Base-by-base conservation (phyloP, 805 yeast genomes). In the Candida lessepsii region DNA sequence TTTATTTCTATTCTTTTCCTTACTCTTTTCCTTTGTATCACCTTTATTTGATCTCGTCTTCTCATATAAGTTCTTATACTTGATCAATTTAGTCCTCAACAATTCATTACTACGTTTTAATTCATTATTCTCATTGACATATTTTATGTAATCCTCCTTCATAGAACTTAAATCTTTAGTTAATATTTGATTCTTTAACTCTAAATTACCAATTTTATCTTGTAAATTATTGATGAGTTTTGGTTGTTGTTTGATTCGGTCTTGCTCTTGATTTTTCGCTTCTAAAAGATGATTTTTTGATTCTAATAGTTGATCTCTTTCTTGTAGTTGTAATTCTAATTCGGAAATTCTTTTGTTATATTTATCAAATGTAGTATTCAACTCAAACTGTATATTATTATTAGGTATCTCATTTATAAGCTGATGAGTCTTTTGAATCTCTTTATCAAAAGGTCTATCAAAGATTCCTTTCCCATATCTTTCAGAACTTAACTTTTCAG, bases 21-120 rank as follows among this genome's bases (percentile, higher is more conserved):
- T 32, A 4, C 37, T 29, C 18, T 23, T 5, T 9, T 5, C n/a
- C 17, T 25, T 27, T 14, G 18, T 7, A 5, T 19, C 18, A 3
- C 15, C 16, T n/a, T 15, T 3, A 14, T 8, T 39, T 26, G 26
- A 35, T 23, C 21, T 18, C 31, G 48, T 28, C 14, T 39, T 50
- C 7, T 58, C 63, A 38, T 62, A 62, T n/a, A 63, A 50, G 7
- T 42, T 46, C 46, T 63, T 63, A 36, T 66, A 66, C 50, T 66
- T 66, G 32, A 52, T 50, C 35, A 66, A 54, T 42, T 66, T 66
- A 19, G 52, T 54, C 15, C 70, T 50, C 20, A 66, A 49, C 19
- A 65, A 49, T 15, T 47, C 56, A 34, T 60, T 63, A 37, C 65
- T 70, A 26, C 50, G 44, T 25, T 35, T 41, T 35, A 58, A 40